Percentiles rank a stretch among this genome's conserved stretches.
Evolutionary conservation across 768 basidiomycete species (phyloP).

Genomic region (Pleurotus platypus): DNA sequence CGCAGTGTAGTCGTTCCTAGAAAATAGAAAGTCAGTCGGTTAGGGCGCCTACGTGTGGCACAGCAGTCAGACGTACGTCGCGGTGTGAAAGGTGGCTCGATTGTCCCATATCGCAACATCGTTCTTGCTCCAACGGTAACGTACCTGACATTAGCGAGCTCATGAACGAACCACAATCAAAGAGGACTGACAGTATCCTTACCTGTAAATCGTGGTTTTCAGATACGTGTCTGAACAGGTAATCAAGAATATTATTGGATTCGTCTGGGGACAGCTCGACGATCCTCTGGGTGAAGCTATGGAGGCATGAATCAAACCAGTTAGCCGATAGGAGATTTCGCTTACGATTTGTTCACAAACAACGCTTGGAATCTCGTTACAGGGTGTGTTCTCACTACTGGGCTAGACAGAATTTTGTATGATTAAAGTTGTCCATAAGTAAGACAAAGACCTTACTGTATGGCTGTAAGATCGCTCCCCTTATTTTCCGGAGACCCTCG

Average conservation of each 20-base stretch:
- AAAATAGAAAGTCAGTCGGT: neutral
- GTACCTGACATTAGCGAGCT: conserved; percentile 24
- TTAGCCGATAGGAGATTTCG: conserved; percentile 4
- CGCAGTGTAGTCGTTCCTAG: conserved; percentile 30
- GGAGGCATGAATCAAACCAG: neutral
- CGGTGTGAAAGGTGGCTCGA: conserved; percentile 44
- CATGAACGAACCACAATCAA: neutral
- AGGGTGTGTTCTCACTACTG: conserved; percentile 54
- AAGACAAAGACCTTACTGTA: conserved; percentile 36
- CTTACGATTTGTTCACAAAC: conserved; percentile 48
- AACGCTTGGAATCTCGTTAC: conserved; percentile 58
- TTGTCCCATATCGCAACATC: conserved; percentile 66
- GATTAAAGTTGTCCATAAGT: neutral
- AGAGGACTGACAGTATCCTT: neutral
- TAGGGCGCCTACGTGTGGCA: neutral
- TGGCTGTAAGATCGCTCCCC: conserved; percentile 41
- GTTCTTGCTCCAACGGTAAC: conserved; percentile 48
- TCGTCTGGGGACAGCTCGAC: conserved; percentile 51
- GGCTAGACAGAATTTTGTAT: conserved; percentile 19
- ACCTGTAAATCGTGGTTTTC: conserved; percentile 60
- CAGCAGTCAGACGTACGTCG: conserved; percentile 26
- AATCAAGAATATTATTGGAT: conserved; percentile 45
- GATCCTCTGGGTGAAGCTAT: conserved; percentile 53
- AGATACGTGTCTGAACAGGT: conserved; percentile 44
- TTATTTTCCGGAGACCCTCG: conserved; percentile 54